A percentile compares a stretch with the other conserved stretches of the same genome.
Evolutionary conservation across 2,329 filamentous ascomycete genomes (phyloP).

Genomic region (Sporothrix inflata): DNA sequence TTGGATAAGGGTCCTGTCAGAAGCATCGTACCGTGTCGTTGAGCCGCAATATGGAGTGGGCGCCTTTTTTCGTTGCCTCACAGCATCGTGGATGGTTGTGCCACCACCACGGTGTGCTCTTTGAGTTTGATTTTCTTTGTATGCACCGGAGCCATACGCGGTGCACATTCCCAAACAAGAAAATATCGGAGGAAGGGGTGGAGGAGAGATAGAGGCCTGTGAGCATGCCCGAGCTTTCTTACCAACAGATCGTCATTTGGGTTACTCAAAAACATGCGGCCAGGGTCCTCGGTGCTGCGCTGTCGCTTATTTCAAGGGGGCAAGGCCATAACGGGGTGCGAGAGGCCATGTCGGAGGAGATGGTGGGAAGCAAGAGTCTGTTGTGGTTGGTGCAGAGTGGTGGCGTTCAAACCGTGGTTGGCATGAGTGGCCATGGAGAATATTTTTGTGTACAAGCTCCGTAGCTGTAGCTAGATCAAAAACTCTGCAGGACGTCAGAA

Average conservation of each 20-base stretch:
- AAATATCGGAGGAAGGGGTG: neutral
- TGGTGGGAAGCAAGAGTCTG: neutral
- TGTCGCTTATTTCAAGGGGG: neutral
- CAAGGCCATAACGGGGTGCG: neutral
- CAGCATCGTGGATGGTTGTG: slow-evolving; percentile 1
- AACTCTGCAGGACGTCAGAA: neutral
- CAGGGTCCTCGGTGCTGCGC: neutral
- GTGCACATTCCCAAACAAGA: neutral
- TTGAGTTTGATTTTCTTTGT: neutral
- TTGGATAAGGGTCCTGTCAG: neutral
- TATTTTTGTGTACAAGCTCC: neutral
- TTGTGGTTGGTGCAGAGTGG: neutral
- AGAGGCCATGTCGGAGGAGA: neutral
- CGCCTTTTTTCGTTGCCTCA: neutral
- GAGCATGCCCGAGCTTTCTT: neutral
- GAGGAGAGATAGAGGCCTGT: neutral
- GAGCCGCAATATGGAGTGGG: slow-evolving; percentile 5
- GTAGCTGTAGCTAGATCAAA: neutral
- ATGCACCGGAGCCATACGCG: neutral
- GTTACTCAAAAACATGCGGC: neutral
- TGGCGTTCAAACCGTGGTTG: neutral
- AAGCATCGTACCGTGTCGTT: neutral
- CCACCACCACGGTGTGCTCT: neutral
- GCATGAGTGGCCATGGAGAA: neutral
- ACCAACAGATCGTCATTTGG: neutral